Evolutionary conservation across 306 rosid genomes (phyloP).

Genomic region (Quercus variabilis): DNA sequence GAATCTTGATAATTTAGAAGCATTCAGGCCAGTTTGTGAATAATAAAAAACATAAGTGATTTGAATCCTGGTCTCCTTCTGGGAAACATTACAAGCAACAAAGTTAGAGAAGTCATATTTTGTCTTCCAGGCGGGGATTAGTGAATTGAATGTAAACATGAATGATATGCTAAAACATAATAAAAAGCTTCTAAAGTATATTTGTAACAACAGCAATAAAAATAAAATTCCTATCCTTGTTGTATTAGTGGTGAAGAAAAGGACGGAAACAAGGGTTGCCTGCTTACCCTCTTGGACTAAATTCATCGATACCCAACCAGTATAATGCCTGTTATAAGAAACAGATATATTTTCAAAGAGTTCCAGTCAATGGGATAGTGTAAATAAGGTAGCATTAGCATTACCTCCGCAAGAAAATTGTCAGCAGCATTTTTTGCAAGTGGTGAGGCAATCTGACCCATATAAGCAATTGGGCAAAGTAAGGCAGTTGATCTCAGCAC

Average conservation of each 20-base stretch:
- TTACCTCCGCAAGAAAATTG: constrained; percentile 71
- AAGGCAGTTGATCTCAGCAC: constrained; percentile 76
- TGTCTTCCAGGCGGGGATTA: too few species aligned
- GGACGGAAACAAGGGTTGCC: background rate
- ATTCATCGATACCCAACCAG: constrained; percentile 58
- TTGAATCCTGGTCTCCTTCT: too few species aligned
- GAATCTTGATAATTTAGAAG: too few species aligned
- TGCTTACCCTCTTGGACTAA: constrained; percentile 67
- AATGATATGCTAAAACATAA: too few species aligned
- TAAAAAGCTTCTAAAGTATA: background rate
- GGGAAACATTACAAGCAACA: too few species aligned
- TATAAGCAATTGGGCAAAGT: constrained; percentile 85
- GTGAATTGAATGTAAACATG: too few species aligned
- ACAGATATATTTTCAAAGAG: constrained; percentile 16
- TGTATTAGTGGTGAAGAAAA: background rate
- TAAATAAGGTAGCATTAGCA: background rate
- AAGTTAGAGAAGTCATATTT: too few species aligned
- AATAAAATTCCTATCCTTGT: background rate
- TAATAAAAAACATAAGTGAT: too few species aligned
- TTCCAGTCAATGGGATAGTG: constrained; percentile 2
- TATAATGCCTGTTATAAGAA: constrained; percentile 50
- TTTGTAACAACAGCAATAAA: background rate
- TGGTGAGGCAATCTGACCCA: constrained; percentile 70
- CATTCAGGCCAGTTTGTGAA: too few species aligned
- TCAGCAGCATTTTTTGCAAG: constrained; percentile 70